phyloP scores from a whole-genome alignment of 495 filamentous ascomycete species.

The Hyaloscypha variabilis region DNA sequence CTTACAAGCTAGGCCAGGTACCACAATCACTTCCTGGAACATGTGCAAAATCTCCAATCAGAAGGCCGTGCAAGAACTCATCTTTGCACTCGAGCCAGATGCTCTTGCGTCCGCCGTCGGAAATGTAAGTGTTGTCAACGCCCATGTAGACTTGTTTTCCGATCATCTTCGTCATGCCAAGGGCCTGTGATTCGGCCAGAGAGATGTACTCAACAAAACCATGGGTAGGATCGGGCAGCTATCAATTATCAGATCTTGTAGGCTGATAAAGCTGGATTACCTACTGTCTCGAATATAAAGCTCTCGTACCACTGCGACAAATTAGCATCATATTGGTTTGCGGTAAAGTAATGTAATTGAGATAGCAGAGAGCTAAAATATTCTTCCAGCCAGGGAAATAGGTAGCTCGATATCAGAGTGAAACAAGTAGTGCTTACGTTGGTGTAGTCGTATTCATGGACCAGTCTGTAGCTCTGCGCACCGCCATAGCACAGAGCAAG shows the following conservation, averaged over 20 bases:
- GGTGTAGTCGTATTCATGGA: constrained; percentile 14
- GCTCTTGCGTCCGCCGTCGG: constrained; percentile 57
- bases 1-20: constrained; percentile 42
- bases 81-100: constrained; percentile 70
- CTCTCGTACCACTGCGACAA: constrained; percentile 18
- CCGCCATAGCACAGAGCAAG: neutral
- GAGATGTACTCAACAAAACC: constrained; percentile 62
- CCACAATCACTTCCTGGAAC: constrained; percentile 73
- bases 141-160: constrained; percentile 51
- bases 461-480: neutral
- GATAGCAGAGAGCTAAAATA: too few species aligned
- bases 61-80: constrained; percentile 65
- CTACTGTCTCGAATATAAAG: constrained; percentile 34
- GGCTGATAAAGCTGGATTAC: neutral
- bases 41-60: constrained; percentile 73
- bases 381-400: too few species aligned
- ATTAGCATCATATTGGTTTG: too few species aligned
- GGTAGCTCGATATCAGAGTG: too few species aligned
- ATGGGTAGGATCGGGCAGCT: constrained; percentile 55
- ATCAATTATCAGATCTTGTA: neutral
- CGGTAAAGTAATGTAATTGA: too few species aligned
- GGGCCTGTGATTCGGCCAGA: constrained; percentile 45
- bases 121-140: constrained; percentile 48
- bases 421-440: too few species aligned
- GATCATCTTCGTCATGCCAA: constrained; percentile 53